Conservation (phyloP, 2,329 filamentous ascomycete species). For the Venturia pyrina region DNA sequence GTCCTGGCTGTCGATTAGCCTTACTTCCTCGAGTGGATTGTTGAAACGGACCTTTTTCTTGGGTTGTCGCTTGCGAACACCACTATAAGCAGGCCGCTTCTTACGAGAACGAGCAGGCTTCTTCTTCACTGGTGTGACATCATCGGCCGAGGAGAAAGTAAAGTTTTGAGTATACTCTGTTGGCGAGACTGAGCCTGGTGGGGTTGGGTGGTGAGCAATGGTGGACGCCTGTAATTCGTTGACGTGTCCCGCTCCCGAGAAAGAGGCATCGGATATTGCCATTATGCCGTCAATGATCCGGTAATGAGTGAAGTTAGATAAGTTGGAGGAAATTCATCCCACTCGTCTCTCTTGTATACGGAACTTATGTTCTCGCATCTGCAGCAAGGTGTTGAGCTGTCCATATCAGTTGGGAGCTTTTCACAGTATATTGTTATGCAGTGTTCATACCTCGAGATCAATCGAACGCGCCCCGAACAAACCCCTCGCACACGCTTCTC, state of each 20-base stretch:
- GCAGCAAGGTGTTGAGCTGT: background rate
- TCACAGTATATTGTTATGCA: background rate
- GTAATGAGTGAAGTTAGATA: no score
- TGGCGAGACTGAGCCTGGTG: background rate
- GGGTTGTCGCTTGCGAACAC: background rate
- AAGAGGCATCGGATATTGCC: background rate
- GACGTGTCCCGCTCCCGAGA: no score
- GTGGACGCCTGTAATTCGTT: background rate
- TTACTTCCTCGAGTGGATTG: background rate
- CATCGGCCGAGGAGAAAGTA: background rate
- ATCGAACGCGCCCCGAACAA: background rate
- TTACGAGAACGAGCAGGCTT: background rate
- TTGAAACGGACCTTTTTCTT: background rate
- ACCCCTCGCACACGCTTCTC: background rate
- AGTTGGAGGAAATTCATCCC: no score
- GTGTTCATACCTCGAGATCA: background rate
- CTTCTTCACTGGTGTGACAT: background rate
- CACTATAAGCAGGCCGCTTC: no score
- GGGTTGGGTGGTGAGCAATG: background rate
- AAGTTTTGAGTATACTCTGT: background rate
- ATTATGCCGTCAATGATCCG: background rate
- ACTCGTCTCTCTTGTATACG: background rate
- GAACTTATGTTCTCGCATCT: background rate
- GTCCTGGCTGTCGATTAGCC: conserved; percentile 3
- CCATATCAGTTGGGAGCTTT: background rate